Percentiles rank a stretch among this genome's conserved stretches.
These are phyloP conservation scores for Asterophora parasitica DNA, from an alignment of 768 basidiomycete species.

Conservation along the genomic window DNA sequence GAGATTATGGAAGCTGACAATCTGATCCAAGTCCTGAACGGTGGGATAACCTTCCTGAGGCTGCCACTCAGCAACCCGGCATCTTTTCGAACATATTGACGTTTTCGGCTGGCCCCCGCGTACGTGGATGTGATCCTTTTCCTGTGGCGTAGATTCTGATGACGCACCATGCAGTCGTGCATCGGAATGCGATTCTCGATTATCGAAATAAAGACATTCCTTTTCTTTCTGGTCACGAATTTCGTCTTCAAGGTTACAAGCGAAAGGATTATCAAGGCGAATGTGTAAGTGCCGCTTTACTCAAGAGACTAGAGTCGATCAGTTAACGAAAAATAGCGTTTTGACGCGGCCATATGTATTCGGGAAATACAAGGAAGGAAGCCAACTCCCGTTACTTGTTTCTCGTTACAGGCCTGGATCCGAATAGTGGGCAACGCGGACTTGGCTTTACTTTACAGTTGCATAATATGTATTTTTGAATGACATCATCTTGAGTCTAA, in stretches of 20 bases:
- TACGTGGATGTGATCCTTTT: slow-evolving; percentile 32
- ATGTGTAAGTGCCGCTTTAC: slow-evolving; percentile 45
- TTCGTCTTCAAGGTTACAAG: slow-evolving; percentile 56
- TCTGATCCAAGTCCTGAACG: slow-evolving; percentile 59
- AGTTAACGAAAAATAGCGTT: slow-evolving; percentile 34
- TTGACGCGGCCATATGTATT: slow-evolving; percentile 60
- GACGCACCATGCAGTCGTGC: slow-evolving; percentile 53
- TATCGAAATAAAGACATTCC: slow-evolving; percentile 77
- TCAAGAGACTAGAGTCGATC: neutral
- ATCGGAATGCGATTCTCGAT: slow-evolving; percentile 79
- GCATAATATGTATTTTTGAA: too few relatives aligned
- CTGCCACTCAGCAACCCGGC: slow-evolving; percentile 63
- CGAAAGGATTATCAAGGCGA: slow-evolving; percentile 51
- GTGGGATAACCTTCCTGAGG: slow-evolving; percentile 73
- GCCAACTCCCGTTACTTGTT: slow-evolving; percentile 58
- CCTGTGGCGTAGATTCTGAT: slow-evolving; percentile 1
- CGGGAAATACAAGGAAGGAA: slow-evolving; percentile 51
- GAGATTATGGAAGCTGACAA: neutral
- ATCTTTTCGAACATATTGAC: slow-evolving; percentile 66
- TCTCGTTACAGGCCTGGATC: slow-evolving; percentile 24
- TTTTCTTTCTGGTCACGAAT: slow-evolving; percentile 63
- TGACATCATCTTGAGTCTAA: neutral
- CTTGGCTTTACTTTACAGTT: too few relatives aligned
- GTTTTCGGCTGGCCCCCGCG: slow-evolving; percentile 80
- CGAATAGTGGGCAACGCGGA: neutral